Base-by-base conservation (phyloP, 495 filamentous ascomycete species). In the Alectoria sarmentosa region DNA sequence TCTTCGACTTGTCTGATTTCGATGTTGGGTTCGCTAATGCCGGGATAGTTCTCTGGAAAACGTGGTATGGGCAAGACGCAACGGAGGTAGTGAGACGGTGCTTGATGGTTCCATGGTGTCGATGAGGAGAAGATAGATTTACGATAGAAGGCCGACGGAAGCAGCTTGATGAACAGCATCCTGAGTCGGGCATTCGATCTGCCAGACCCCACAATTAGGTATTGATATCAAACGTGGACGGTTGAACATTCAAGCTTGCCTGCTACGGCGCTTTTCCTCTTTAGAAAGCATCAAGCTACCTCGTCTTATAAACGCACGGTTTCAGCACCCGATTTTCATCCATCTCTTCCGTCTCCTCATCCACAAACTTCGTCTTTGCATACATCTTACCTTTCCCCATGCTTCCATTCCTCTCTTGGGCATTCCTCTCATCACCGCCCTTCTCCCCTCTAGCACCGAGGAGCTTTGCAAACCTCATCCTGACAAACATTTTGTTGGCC, bases 401-500 rank as follows among this genome's bases (percentile, higher is more conserved):
- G 65, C 48, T 55, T 30, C 17, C 52, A n/a, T 54, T 30, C 52
- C 52, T 10, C 10, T 71, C 70, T 55, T 64, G 73, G 73, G 78
- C 69, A 62, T 78, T 60, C 67, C 76, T 66, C 32, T 70, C 67
- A 49, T 70, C 75, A 32, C 76, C 84, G 66, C 86, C 80, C 75
- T 92, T 94, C 13, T 90, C 89, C 74, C 82, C 86, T 17, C 80
- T 75, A 5, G 85, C 69, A 64, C 75, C 79, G 32, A 80, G 80
- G 34, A 79, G 84, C 78, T 97, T 98, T 61, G 94, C 79, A 78
- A 98, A 98, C 69, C 84, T 82, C 91, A 98, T 93, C 73, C 85
- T 88, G 60, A 98, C 91, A 82, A 98, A 98, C 94, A 98, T 98
- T 77, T 90, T 96, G 77, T 98, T 98, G 41, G 79, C 83, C 72